phyloP scores from a whole-genome alignment of 23 red algal genomes.

The Chondrus crispus region DNA sequence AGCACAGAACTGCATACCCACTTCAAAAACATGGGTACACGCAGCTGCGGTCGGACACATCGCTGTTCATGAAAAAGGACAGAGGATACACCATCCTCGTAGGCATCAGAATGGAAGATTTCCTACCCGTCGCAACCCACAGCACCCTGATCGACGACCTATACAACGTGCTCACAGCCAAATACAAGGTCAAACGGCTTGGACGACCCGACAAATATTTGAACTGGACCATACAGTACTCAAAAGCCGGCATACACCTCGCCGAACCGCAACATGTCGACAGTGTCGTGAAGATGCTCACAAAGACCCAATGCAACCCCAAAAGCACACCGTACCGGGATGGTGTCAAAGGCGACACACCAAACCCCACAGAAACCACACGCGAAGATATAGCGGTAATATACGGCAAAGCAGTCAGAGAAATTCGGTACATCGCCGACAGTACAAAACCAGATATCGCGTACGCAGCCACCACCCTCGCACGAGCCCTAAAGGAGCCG shows the following conservation, averaged over 20 bases:
- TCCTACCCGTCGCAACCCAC: neutral
- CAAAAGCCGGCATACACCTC: neutral
- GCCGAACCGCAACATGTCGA: neutral
- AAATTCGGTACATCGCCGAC: neutral
- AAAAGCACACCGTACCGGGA: neutral
- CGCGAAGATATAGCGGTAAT: neutral
- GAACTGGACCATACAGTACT: neutral
- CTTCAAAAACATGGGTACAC: neutral
- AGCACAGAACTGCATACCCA: neutral
- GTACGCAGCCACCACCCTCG: neutral
- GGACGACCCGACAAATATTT: neutral
- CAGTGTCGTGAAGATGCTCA: neutral
- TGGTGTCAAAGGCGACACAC: neutral
- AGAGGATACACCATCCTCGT: neutral
- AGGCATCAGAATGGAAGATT: neutral
- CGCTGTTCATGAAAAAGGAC: neutral
- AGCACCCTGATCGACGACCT: neutral
- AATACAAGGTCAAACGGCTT: neutral
- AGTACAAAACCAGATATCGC: neutral
- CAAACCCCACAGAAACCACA: neutral
- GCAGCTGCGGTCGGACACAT: neutral
- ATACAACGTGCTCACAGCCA: neutral
- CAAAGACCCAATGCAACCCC: neutral
- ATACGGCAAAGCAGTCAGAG: neutral
- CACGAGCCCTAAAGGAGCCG: neutral